A percentile compares a stretch with the other conserved stretches of the same genome.
Evolutionary conservation across 345 rosid genomes (phyloP).

Genomic region (Psidium guajava): DNA sequence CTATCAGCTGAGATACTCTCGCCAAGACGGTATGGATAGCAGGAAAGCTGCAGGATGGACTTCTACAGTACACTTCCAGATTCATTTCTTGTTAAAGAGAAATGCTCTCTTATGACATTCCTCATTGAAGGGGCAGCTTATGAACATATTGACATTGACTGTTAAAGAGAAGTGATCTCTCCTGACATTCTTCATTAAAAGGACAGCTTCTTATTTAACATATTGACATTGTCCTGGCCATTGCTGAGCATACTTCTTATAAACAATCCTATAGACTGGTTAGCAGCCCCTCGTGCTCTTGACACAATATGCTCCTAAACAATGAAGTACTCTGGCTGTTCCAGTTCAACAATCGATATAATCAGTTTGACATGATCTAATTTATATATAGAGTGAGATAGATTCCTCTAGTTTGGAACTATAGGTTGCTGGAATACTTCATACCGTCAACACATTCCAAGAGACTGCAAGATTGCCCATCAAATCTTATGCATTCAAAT

Average conservation of each 20-base stretch:
- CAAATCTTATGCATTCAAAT: neutral
- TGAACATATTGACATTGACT: neutral
- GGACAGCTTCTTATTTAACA: neutral
- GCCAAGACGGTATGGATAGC: neutral
- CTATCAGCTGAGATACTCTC: neutral
- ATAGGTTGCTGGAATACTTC: neutral
- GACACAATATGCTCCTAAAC: neutral
- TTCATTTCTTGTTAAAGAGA: neutral
- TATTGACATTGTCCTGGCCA: neutral
- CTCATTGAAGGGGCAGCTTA: neutral
- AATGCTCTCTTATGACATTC: neutral
- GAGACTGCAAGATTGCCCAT: neutral
- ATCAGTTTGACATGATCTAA: neutral
- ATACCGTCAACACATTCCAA: neutral
- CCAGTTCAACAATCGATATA: neutral
- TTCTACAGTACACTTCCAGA: neutral
- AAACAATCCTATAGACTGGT: neutral
- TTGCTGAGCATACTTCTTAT: neutral
- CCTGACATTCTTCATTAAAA: neutral
- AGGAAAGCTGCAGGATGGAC: neutral
- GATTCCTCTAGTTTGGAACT: neutral
- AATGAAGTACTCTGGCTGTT: neutral
- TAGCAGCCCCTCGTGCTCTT: neutral
- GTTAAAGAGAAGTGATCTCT: neutral
- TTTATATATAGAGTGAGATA: neutral